phyloP scores from a whole-genome alignment of 2,329 filamentous ascomycete genomes.

The Ascochyta clinopodiicola region DNA sequence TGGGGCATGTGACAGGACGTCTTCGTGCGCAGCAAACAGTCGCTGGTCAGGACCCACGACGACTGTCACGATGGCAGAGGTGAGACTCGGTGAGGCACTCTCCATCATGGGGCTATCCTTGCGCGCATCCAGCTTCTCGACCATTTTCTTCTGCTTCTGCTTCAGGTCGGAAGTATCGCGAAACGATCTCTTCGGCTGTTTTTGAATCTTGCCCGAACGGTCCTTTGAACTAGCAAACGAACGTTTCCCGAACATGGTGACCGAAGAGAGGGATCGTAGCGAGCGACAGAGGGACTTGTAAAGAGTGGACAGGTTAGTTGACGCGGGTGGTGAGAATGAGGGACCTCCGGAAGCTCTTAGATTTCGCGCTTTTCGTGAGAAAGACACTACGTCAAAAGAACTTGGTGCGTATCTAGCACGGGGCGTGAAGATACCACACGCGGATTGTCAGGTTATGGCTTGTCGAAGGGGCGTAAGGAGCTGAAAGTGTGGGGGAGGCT shows the following conservation, averaged over 20 bases:
- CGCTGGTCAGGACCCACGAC: conserved; percentile 84
- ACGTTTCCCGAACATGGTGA: conserved; percentile 83
- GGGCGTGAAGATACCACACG: conserved; percentile 46
- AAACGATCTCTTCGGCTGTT: conserved; percentile 75
- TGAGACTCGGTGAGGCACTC: conserved; percentile 59
- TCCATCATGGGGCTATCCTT: conserved; percentile 66
- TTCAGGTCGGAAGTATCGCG: conserved; percentile 78
- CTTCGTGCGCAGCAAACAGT: conserved; percentile 93
- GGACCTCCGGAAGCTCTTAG: conserved; percentile 62
- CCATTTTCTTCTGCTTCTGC: conserved; percentile 71
- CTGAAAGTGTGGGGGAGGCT: conserved; percentile 37
- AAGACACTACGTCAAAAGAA: conserved; percentile 46
- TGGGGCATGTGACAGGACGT: conserved; percentile 84
- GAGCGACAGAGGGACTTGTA: conserved; percentile 53
- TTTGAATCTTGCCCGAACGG: conserved; percentile 86
- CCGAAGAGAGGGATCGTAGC: conserved; percentile 51
- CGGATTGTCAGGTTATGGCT: conserved; percentile 50
- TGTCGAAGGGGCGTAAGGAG: conserved; percentile 48
- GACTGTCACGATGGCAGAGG: conserved; percentile 82
- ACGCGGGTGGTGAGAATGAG: conserved; percentile 58
- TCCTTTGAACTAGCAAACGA: conserved; percentile 80
- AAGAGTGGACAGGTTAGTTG: conserved; percentile 58
- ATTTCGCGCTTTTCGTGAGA: conserved; percentile 44
- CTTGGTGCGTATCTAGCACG: conserved; percentile 48
- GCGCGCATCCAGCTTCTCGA: conserved; percentile 70